Conservation (phyloP, 192 early-diverging fungal species). For the Gigaspora rosea region DNA sequence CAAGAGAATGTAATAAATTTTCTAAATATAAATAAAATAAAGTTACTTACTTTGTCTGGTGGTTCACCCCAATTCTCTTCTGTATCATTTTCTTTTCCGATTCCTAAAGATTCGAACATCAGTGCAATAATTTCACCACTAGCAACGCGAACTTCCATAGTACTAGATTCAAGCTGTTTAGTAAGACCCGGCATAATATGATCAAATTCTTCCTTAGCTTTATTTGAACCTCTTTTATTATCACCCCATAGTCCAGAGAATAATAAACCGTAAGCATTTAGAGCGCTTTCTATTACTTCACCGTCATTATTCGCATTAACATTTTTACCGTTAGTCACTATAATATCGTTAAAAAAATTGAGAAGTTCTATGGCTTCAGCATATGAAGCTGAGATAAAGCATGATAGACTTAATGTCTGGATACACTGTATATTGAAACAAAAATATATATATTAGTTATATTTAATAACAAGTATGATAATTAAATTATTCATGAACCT, state of each 20-base stretch:
- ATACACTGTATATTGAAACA: constrained; percentile 35
- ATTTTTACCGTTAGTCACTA: constrained; percentile 35
- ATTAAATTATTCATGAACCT: neutral
- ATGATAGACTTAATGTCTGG: constrained; percentile 36
- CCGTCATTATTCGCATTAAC: constrained; percentile 40
- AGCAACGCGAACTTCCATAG: constrained; percentile 65
- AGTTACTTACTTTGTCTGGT: constrained; percentile 19
- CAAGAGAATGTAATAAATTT: neutral
- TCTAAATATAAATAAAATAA: neutral
- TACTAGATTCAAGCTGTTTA: constrained; percentile 55
- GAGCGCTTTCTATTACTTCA: constrained; percentile 35
- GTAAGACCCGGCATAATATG: constrained; percentile 53
- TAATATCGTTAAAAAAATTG: constrained; percentile 42
- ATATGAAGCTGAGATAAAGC: constrained; percentile 46
- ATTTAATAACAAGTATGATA: neutral
- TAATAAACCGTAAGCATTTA: constrained; percentile 41
- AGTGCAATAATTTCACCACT: constrained; percentile 75
- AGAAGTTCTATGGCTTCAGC: constrained; percentile 42
- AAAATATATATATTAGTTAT: neutral
- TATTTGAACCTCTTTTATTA: constrained; percentile 34
- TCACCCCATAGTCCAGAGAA: constrained; percentile 42
- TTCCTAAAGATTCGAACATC: constrained; percentile 60
- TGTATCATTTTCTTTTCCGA: constrained; percentile 35
- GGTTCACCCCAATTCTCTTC: constrained; percentile 35
- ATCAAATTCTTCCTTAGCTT: constrained; percentile 43